These are phyloP conservation scores for Fallopia convolvulus DNA, from an alignment of 148 eudicot species.

Conservation along the genomic window DNA sequence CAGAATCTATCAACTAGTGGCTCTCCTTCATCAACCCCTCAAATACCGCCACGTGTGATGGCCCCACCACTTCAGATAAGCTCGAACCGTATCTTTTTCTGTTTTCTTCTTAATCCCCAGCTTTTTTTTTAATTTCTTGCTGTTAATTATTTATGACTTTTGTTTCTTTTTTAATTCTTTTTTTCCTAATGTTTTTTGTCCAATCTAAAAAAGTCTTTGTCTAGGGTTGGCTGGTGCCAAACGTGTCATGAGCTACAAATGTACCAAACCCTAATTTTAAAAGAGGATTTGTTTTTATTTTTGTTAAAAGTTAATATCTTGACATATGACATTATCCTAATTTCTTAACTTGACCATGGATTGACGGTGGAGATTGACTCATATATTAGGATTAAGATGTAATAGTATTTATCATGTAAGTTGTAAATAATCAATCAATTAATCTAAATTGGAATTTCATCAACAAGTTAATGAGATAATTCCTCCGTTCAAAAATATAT, in stretches of 20 bases:
- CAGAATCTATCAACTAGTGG: not conserved
- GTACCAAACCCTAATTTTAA: not conserved
- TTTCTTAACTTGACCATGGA: not conserved
- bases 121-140: not conserved
- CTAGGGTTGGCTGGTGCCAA: not conserved
- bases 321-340: not conserved
- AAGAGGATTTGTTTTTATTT: not conserved
- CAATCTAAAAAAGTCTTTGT: not conserved
- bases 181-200: not conserved
- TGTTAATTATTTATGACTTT: not conserved
- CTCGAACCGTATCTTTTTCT: not conserved
- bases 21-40: not conserved
- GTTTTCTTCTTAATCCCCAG: not conserved
- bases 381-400: not conserved
- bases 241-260: not conserved
- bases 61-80: not conserved
- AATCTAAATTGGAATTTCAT: no score
- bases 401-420: not conserved
- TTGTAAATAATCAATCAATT: no score
- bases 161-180: not conserved
- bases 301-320: not conserved
- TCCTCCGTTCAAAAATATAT: no score
- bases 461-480: no score
- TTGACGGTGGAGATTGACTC: not conserved
- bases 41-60: not conserved